These are phyloP conservation scores for Ajuga reptans DNA, from an alignment of 305 asterid species.

Conservation along the genomic window DNA sequence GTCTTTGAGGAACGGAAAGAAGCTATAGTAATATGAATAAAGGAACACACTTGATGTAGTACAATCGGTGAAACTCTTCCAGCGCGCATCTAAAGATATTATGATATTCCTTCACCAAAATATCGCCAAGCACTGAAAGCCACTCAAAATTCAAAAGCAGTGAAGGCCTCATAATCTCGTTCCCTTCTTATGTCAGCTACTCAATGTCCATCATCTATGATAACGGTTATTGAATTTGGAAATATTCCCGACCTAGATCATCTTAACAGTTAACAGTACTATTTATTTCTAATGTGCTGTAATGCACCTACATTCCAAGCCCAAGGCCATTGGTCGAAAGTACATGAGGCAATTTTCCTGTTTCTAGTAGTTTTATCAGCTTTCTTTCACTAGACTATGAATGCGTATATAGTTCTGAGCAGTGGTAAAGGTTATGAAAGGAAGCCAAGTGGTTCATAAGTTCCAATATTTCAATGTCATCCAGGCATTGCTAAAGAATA, in stretches of 20 bases:
- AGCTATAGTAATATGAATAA: not conserved
- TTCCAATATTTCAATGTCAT: constrained; percentile 3
- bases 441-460: not conserved
- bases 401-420: not conserved
- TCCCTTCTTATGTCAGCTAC: not conserved
- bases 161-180: not conserved
- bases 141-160: not conserved
- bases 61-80: not conserved
- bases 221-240: constrained; percentile 1
- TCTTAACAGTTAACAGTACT: not conserved
- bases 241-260: constrained; percentile 4
- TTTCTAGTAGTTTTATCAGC: not conserved
- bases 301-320: not conserved
- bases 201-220: not conserved
- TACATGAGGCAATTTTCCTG: not conserved
- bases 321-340: not conserved
- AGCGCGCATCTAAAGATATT: not conserved
- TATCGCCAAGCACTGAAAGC: not conserved
- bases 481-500: not conserved
- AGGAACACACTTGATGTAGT: not conserved
- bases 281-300: not conserved
- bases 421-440: not conserved
- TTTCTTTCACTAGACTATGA: not conserved
- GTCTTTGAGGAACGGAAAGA: not conserved
- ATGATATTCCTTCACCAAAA: not conserved